Conservation (phyloP, 1,284 basidiomycete genomes). For the Cutaneotrichosporon sp. region DNA sequence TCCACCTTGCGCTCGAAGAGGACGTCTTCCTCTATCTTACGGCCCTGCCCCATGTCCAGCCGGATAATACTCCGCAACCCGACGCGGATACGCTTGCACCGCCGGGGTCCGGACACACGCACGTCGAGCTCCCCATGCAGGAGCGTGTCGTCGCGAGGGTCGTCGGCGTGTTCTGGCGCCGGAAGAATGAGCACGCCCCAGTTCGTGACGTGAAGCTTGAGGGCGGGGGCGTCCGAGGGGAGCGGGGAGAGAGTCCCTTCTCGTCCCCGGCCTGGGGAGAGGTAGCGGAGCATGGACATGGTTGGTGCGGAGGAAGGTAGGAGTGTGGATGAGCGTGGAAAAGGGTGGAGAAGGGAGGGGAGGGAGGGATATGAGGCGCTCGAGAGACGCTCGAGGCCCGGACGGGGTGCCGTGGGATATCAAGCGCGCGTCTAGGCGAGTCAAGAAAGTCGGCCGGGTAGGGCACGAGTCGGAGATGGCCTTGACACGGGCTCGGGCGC, state of each 20-base stretch:
- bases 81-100: conserved; percentile 22
- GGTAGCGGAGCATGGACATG: conserved; percentile 23
- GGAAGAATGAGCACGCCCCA: conserved; percentile 22
- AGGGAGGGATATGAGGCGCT: too few relatives aligned
- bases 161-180: neutral
- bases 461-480: too few relatives aligned
- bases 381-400: too few relatives aligned
- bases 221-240: neutral
- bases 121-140: conserved; percentile 24
- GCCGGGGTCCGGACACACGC: neutral
- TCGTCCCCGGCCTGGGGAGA: conserved; percentile 11
- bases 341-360: too few relatives aligned
- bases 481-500: too few relatives aligned
- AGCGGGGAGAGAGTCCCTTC: neutral
- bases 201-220: conserved; percentile 14
- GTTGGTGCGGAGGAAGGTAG: neutral
- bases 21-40: conserved; percentile 21
- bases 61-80: conserved; percentile 18
- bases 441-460: too few relatives aligned
- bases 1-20: conserved; percentile 29
- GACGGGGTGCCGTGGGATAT: too few relatives aligned
- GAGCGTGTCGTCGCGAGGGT: conserved; percentile 21
- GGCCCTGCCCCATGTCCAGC: conserved; percentile 20
- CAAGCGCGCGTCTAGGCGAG: too few relatives aligned
- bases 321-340: too few relatives aligned